phyloP scores from a whole-genome alignment of 2,329 filamentous ascomycete species.

The Chaetomium sp. region DNA sequence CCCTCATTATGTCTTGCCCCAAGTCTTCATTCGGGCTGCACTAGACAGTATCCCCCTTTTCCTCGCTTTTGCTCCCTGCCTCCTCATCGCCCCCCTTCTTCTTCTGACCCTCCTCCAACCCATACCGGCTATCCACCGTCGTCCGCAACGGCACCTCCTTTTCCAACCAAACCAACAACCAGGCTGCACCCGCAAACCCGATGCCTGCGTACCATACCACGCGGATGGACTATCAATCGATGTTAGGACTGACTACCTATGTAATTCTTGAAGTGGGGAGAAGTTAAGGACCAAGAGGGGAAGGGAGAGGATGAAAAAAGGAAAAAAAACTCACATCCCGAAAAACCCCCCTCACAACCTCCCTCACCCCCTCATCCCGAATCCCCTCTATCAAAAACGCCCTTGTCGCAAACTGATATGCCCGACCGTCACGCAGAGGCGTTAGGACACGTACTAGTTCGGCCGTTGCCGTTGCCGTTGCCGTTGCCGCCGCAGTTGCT shows the following conservation, averaged over 20 bases:
- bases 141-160: slow-evolving; percentile 1
- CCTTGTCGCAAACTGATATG: too few relatives aligned
- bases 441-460: too few relatives aligned
- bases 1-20: too few relatives aligned
- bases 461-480: too few relatives aligned
- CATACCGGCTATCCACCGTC: not conserved
- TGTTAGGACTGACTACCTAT: not conserved
- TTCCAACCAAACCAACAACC: not conserved
- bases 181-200: not conserved
- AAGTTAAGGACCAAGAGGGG: not conserved
- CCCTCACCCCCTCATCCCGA: too few relatives aligned
- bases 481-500: not conserved
- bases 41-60: not conserved
- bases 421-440: too few relatives aligned
- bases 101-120: not conserved
- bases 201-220: not conserved
- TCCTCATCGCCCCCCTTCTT: not conserved
- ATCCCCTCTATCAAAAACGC: too few relatives aligned
- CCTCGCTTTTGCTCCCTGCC: not conserved
- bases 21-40: too few relatives aligned
- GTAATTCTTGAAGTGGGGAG: not conserved
- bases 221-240: not conserved
- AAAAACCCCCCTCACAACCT: not conserved
- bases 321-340: not conserved
- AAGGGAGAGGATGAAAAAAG: too few relatives aligned